Evolutionary conservation across 2,329 filamentous ascomycete species (phyloP), one percentile per base, ranked within the genome.

Genomic region (Akanthomyces uredinophilus): DNA sequence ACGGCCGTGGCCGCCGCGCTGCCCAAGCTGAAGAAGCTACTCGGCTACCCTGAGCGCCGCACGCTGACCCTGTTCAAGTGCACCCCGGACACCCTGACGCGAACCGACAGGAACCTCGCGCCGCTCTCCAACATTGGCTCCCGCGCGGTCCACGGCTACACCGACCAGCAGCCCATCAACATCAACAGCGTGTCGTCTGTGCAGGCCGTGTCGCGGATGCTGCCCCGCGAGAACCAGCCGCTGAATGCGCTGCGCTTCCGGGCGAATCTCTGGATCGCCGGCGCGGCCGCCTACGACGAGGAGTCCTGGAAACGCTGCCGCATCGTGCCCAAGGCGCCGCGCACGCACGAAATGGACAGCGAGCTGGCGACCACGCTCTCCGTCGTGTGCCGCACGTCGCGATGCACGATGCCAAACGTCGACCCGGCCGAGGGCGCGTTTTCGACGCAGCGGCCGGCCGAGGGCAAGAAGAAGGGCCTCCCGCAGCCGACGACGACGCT

Each of bases 401-500:
- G 65, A 22, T 66, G 65, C 18, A 66, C 65, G 0, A 66, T 66
- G 64, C 63, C 65, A 3, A 66, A 66, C 14, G 64, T 66, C 35
- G 65, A 66, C 20, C 65, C 64, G 5, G 59, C 29, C 0, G 60
- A 27, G 0, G 65, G 59, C 1, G 20, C 46, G 3, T 64, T 66
- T 8, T 64, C 61, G n/a, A 20, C 56, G 16, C 55, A 64, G 1
- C 16, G 3, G 3, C 63, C 65, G 18, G 52, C 39, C 0, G 50
- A 41, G 20, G 65, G 55, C 0, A 64, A 61, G 54, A 66, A 64
- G 6, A 68, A 64, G 51, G 70, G 69, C 0, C 69, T 57, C 5
- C 66, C 69, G 0, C 70, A 72, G 59, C 70, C 70, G 0, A 70
- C 69, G 16, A 67, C 70, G 8, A 68, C 70, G 0, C 16, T 72